These are phyloP conservation scores for Filobasidium wieringae DNA, from an alignment of 768 basidiomycete species.

Conservation along the genomic window DNA sequence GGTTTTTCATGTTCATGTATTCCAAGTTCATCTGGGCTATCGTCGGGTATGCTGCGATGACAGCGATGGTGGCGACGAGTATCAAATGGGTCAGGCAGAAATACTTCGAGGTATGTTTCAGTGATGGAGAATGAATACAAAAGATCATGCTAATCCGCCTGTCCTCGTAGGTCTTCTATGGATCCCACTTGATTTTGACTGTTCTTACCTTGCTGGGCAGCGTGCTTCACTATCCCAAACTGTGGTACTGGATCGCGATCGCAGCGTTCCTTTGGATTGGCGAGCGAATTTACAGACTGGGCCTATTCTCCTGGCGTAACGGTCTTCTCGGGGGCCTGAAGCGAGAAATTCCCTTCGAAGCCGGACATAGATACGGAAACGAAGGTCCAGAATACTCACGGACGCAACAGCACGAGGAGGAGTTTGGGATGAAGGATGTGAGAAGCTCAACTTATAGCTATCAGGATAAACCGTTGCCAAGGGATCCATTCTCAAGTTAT, in stretches of 20 bases:
- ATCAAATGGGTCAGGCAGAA: constrained; percentile 30
- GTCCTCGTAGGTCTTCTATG: constrained; percentile 49
- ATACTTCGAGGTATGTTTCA: constrained; percentile 33
- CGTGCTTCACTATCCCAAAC: constrained; percentile 56
- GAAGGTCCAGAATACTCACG: too few species aligned
- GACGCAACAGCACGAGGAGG: too few species aligned
- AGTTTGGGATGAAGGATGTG: background rate
- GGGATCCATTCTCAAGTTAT: constrained; percentile 2
- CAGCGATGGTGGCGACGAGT: constrained; percentile 30
- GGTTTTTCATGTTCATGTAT: constrained; percentile 50
- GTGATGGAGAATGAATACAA: too few species aligned
- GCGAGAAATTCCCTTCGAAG: constrained; percentile 13
- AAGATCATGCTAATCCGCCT: background rate
- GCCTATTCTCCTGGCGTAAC: constrained; percentile 53
- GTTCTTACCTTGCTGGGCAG: constrained; percentile 52
- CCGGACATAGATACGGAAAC: constrained; percentile 15
- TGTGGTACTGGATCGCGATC: constrained; percentile 58
- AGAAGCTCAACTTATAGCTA: background rate
- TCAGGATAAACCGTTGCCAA: background rate
- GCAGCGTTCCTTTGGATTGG: constrained; percentile 53
- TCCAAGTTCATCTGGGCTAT: constrained; percentile 53
- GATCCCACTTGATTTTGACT: constrained; percentile 53
- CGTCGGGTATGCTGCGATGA: constrained; percentile 40
- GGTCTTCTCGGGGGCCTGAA: constrained; percentile 42
- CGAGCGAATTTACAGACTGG: constrained; percentile 51